Base-by-base conservation (phyloP, 2,329 filamentous ascomycete genomes). In the Aureobasidium sp. region DNA sequence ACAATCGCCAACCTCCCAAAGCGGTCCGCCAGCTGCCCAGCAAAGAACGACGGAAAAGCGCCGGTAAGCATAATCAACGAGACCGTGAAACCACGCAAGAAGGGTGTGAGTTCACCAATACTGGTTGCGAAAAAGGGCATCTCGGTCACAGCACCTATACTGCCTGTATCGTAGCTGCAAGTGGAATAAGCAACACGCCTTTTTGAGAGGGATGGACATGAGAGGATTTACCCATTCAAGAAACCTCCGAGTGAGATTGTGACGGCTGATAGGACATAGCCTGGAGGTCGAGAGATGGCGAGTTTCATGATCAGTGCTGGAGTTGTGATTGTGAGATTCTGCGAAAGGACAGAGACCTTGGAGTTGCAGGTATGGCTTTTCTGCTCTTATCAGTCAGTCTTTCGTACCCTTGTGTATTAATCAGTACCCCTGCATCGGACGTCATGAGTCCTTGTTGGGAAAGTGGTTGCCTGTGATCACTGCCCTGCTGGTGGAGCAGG, bases 61-160 rank as follows among this genome's bases (percentile, higher is more conserved):
- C 78, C 83, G 0, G 81, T 77, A 17, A 86, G 74, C 51, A 86
- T 71, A 59, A 86, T 81, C 2, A 77, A 76, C 0, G 83, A 85
- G 3, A 87, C 82, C 1, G 81, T 78, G 17, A 85, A 73, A 0
- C 84, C 84, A 57, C 81, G 79, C 4, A 84, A 68, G 0, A 76
- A 77, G 0, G 82, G 73, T 0, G 80, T 80, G 37, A 82, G 73
- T 5, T 67, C 65, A 0, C 81, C 82, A 49, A 85, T 80, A 3
- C 75, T 74, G 2, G 70, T 60, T 10, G 71, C 72, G 67, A 83
- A 86, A 17, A 73, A 70, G 0, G 74, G 65, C 83, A 86, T 86
- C 2, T 78, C 76, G 0, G 83, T 85, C 0, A 85, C 77, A 4
- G 83, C 79, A 1, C 84, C 83, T 57, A 85, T 83, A 27, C 76